Evolutionary conservation across 768 basidiomycete genomes (phyloP).

Genomic region (Heimioporus sp.): DNA sequence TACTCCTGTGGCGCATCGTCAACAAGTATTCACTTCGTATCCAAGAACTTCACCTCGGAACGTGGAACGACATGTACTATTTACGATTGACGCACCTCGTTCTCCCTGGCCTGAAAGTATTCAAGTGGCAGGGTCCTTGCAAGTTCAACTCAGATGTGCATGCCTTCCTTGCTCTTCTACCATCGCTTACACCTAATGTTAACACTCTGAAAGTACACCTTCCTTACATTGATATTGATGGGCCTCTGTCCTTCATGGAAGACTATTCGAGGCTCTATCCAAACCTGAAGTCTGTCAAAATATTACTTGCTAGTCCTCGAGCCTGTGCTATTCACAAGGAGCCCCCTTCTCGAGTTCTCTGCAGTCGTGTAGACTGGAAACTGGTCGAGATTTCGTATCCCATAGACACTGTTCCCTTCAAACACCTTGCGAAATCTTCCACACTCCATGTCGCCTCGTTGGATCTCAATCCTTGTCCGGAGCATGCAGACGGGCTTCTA

Average conservation of each 20-base stretch:
- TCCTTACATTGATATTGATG: too few species aligned
- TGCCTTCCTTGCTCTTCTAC: neutral
- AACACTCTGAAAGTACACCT: neutral
- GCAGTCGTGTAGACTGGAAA: neutral
- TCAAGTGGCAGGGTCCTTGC: neutral
- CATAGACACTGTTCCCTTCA: neutral
- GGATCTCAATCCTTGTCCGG: too few species aligned
- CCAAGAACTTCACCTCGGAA: neutral
- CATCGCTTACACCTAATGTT: neutral
- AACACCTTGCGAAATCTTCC: neutral
- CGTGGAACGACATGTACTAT: neutral
- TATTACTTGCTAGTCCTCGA: neutral
- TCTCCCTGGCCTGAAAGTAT: neutral
- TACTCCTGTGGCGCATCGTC: neutral
- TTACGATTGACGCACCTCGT: neutral
- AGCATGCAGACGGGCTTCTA: too few species aligned
- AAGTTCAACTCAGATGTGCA: too few species aligned
- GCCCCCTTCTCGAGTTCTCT: neutral
- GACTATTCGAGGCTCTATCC: neutral
- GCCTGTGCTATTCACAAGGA: neutral
- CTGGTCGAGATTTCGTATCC: neutral
- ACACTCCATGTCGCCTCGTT: slow-evolving; percentile 3
- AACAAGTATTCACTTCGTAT: neutral
- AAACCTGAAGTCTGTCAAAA: neutral
- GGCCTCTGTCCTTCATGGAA: too few species aligned